These are phyloP conservation scores for Auriculariales sp. DNA, from an alignment of 768 basidiomycete species.

Conservation along the genomic window DNA sequence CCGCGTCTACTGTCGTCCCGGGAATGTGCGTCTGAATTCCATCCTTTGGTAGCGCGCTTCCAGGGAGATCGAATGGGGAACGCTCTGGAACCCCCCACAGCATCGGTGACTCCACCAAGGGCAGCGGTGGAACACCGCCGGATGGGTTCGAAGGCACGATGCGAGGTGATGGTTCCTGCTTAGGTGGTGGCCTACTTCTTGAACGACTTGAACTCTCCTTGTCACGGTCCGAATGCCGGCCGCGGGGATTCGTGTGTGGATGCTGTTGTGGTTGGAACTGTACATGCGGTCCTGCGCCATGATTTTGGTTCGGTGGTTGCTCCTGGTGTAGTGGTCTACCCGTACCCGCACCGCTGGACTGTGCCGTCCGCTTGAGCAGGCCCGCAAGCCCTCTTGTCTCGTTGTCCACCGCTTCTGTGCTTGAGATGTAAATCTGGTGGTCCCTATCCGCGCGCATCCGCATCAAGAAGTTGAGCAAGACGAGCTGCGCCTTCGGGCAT, in stretches of 20 bases:
- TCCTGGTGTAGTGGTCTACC: no score
- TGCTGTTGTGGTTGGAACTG: no score
- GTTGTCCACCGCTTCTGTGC: slow-evolving; percentile 26
- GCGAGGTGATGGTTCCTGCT: no score
- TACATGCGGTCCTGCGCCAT: no score
- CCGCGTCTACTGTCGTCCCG: slow-evolving; percentile 9
- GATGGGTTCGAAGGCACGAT: no score
- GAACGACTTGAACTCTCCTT: no score
- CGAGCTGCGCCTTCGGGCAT: slow-evolving; percentile 47
- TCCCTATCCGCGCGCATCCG: slow-evolving; percentile 81
- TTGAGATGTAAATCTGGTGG: slow-evolving; percentile 65
- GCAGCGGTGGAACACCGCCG: neutral
- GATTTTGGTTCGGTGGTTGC: no score
- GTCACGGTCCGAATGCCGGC: neutral
- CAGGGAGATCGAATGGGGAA: slow-evolving; percentile 46
- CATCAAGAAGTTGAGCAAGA: slow-evolving; percentile 75
- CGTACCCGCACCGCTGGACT: slow-evolving; percentile 10
- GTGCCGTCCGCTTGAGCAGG: slow-evolving; percentile 44
- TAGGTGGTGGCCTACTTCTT: no score
- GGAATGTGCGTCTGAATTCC: slow-evolving; percentile 18
- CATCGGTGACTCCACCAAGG: no score
- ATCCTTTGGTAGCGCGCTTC: slow-evolving; percentile 44
- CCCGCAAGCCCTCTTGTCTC: slow-evolving; percentile 38
- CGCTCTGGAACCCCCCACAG: slow-evolving; percentile 62
- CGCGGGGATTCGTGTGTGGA: neutral